These are phyloP conservation scores for Eucalyptus cladocalyx DNA, from an alignment of 345 rosid species.

Conservation along the genomic window DNA sequence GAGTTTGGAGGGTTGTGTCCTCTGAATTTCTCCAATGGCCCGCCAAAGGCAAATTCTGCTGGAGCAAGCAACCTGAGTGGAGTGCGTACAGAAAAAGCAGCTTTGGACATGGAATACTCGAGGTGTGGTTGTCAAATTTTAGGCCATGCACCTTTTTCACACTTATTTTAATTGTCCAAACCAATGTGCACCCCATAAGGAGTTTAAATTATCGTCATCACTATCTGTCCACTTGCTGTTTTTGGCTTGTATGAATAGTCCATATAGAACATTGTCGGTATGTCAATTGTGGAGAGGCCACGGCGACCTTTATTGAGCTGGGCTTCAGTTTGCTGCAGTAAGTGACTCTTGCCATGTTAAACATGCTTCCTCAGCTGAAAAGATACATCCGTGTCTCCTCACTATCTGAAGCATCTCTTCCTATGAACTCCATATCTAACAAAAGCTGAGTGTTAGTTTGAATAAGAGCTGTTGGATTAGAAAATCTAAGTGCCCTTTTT, in stretches of 20 bases:
- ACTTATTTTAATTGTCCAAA: neutral
- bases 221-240: neutral
- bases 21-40: slow-evolving; percentile 57
- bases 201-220: neutral
- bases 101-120: slow-evolving; percentile 84
- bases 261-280: neutral
- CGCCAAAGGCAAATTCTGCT: slow-evolving; percentile 77
- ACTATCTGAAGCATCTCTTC: no score
- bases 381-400: neutral
- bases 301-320: neutral
- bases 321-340: neutral
- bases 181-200: neutral
- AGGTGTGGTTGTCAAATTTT: slow-evolving; percentile 20
- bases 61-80: slow-evolving; percentile 77
- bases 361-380: neutral
- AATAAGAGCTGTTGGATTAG: neutral
- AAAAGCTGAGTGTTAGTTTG: no score
- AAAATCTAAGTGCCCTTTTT: neutral
- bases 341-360: neutral
- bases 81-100: slow-evolving; percentile 86
- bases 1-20: slow-evolving; percentile 72
- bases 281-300: neutral
- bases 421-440: no score
- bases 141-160: neutral
- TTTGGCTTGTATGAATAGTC: neutral